Evolutionary conservation across 805 yeast genomes (phyloP), one percentile per base, ranked within the genome.

Genomic region (Wickerhamomyces sydowiorum): DNA sequence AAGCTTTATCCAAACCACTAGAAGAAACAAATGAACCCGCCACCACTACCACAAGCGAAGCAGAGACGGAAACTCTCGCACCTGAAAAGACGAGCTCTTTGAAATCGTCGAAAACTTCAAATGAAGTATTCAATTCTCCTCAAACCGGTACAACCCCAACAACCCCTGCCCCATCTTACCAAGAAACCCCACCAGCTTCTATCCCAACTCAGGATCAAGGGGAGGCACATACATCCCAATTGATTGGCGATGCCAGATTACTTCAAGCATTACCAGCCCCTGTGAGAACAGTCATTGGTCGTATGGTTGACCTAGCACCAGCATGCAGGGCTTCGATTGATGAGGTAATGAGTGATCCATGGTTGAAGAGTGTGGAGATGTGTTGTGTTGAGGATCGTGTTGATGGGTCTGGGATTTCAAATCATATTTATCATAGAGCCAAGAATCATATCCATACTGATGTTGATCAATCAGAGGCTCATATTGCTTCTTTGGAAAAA

Each of bases 391-490:
- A 67, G 39, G 66, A 69, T 28, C 54, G 53, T 27, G 52, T 66
- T 24, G 70, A 72, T 42, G 70, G 65, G 29, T 62, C 62, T 18
- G 62, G 66, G 2, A 53, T 65, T 10, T 51, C 51, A 19, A 44
- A 53, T n/a, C 44, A 44, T 18, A 62, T 66, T 36, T 69, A 67
- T 20, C 61, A 67, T 39, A 64, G 64, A 27, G 77, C 80, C 18
- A 62, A 67, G 7, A 81, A 79, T 54, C 98, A 90, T 59, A 72
- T 72, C 27, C 98, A 90, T 60, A 87, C 96, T 2, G 78, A 77
- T 50, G 97, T 90, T 39, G 96, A 89, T 52, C 96, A 86, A 60
- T 81, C 87, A 46, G 95, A 87, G 53, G 98, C 98, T 0, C 98
- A 90, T 61, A 90, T 90, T 65, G 96, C 97, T 10, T 83, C 90